phyloP scores from a whole-genome alignment of 1,284 basidiomycete species.

The Bondarzewia mesenterica region DNA sequence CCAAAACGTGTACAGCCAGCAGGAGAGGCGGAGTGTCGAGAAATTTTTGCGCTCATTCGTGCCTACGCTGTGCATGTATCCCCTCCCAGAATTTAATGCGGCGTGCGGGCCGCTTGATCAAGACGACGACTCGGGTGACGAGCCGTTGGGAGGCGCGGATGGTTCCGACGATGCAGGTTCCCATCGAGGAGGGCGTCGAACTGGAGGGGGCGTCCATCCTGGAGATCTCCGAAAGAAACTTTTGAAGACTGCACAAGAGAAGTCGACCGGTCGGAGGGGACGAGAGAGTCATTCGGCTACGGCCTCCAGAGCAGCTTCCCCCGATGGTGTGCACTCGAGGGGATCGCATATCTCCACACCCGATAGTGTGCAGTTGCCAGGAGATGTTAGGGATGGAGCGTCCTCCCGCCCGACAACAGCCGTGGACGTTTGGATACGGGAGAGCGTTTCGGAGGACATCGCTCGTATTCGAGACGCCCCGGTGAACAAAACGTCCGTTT shows the following conservation, averaged over 20 bases:
- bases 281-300: not conserved
- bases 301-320: not conserved
- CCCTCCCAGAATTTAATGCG: conserved; percentile 71
- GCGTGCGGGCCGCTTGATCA: conserved; percentile 56
- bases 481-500: conserved; percentile 50
- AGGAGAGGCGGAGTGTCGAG: conserved; percentile 82
- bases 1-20: conserved; percentile 61
- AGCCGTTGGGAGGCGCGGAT: conserved; percentile 23
- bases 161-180: conserved; percentile 29
- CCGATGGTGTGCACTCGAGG: not conserved
- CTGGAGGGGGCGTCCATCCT: conserved; percentile 39
- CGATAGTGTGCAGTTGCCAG: not conserved
- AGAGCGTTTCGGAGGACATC: conserved; percentile 19
- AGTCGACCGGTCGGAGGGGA: conserved; percentile 21
- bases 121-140: conserved; percentile 35
- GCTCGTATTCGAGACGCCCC: conserved; percentile 21
- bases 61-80: conserved; percentile 74
- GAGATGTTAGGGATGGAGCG: not conserved
- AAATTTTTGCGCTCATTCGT: conserved; percentile 82
- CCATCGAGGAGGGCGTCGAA: not conserved
- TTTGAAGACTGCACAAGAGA: conserved; percentile 62
- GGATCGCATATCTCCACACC: not conserved
- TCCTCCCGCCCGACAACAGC: not conserved
- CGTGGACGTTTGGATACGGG: conserved; percentile 50
- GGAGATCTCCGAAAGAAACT: conserved; percentile 75